Conservation (phyloP, 495 filamentous ascomycete genomes). For the Xylaria palmicola region DNA sequence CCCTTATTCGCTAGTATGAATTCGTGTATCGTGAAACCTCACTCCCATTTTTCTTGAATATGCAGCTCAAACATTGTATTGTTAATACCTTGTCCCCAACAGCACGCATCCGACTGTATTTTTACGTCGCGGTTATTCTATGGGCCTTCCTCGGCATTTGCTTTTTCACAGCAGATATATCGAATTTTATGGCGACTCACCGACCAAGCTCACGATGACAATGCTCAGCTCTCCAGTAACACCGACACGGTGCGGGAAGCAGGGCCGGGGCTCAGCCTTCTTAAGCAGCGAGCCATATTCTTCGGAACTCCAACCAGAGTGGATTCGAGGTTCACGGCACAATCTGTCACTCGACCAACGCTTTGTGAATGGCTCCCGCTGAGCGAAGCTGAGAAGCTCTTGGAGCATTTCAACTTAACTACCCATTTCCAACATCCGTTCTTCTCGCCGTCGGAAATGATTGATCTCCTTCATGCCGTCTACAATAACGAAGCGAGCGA, state of each 20-base stretch:
- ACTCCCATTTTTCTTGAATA: too few species aligned
- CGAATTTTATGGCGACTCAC: slow-evolving; percentile 24
- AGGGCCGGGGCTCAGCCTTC: slow-evolving; percentile 44
- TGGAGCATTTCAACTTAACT: slow-evolving; percentile 36
- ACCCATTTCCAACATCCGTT: slow-evolving; percentile 38
- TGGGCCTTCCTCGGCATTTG: slow-evolving; percentile 47
- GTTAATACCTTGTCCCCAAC: neutral
- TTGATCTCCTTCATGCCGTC: neutral
- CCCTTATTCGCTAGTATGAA: too few species aligned
- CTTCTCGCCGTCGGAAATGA: slow-evolving; percentile 21
- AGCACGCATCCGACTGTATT: neutral
- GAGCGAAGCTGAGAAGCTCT: slow-evolving; percentile 35
- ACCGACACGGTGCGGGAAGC: slow-evolving; percentile 40
- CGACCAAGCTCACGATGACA: slow-evolving; percentile 25
- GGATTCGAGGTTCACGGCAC: neutral
- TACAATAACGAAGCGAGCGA: neutral
- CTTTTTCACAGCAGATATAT: slow-evolving; percentile 47
- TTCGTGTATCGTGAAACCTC: too few species aligned
- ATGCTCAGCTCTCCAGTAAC: neutral
- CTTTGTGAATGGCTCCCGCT: slow-evolving; percentile 33
- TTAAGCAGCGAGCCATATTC: slow-evolving; percentile 47
- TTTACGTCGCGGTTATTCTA: slow-evolving; percentile 41
- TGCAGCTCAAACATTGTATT: neutral
- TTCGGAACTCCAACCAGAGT: slow-evolving; percentile 41
- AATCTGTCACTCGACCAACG: slow-evolving; percentile 30